A percentile compares a stretch with the other conserved stretches of the same genome.
Evolutionary conservation across 352 stramenopile species (phyloP).

Genomic region (Pythium aristosporum): DNA sequence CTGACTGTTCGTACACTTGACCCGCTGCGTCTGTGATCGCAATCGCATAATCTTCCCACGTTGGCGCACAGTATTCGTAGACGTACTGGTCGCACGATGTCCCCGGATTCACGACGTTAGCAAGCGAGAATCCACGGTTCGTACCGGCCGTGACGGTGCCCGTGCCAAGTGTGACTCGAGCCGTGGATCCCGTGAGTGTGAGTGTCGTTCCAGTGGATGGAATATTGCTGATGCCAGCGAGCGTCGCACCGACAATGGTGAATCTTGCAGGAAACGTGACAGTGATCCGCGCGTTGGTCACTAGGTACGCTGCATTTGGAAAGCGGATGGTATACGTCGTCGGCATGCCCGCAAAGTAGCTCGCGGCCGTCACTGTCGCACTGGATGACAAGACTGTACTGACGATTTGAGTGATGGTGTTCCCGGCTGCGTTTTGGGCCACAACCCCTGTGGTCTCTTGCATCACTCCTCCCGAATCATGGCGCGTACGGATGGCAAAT

Average conservation of each 20-base stretch:
- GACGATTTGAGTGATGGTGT: conserved; percentile 23
- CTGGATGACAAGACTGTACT: conserved; percentile 32
- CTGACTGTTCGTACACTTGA: conserved; percentile 44
- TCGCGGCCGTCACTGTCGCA: conserved; percentile 37
- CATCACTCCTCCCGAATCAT: conserved; percentile 37
- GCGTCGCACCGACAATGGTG: conserved; percentile 26
- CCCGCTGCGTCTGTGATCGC: conserved; percentile 34
- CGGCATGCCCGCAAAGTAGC: conserved; percentile 42
- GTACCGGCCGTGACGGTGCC: conserved; percentile 34
- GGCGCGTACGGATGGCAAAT: conserved; percentile 48
- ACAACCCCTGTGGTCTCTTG: conserved; percentile 33
- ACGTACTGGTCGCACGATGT: conserved; percentile 56
- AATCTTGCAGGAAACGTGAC: conserved; percentile 51
- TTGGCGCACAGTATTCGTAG: conserved; percentile 46
- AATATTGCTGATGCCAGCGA: conserved; percentile 34
- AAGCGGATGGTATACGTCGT: conserved; percentile 45
- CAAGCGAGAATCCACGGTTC: conserved; percentile 41
- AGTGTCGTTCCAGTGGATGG: conserved; percentile 34
- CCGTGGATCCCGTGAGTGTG: conserved; percentile 15
- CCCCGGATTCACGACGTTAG: conserved; percentile 55
- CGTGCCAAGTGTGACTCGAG: conserved; percentile 34
- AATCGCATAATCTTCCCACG: conserved; percentile 46
- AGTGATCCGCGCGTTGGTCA: conserved; percentile 33
- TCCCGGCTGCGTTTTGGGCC: not conserved
- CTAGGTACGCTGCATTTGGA: conserved; percentile 45